Percentiles rank a stretch among this genome's conserved stretches.
Conservation (phyloP, 352 stramenopile species). For the Phytophthora cactorum region DNA sequence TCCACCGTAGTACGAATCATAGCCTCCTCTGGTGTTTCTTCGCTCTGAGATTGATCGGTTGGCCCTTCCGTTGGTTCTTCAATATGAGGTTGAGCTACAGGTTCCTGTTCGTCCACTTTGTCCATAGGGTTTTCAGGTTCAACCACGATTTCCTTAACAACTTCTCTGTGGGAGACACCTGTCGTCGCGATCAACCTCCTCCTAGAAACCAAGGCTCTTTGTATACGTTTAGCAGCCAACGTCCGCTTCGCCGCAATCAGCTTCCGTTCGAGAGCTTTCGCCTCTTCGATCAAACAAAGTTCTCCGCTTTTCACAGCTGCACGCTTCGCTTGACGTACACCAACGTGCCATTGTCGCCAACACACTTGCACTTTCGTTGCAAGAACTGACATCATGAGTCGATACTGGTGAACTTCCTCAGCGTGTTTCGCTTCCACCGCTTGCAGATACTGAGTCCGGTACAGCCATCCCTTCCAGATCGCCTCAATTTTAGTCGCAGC, state of each 20-base stretch:
- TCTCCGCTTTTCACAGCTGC: conserved; percentile 41
- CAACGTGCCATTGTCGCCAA: conserved; percentile 40
- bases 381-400: conserved; percentile 34
- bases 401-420: conserved; percentile 33
- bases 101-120: conserved; percentile 5
- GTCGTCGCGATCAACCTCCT: conserved; percentile 9
- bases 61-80: not conserved
- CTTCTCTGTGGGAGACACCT: conserved; percentile 9
- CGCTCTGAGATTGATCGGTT: not conserved
- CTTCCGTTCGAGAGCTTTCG: conserved; percentile 30
- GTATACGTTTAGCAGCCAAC: conserved; percentile 30
- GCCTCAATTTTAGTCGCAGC: conserved; percentile 37
- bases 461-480: conserved; percentile 33
- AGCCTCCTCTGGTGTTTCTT: conserved; percentile 5
- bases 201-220: conserved; percentile 23
- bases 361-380: conserved; percentile 40
- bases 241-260: conserved; percentile 11
- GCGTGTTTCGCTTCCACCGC: conserved; percentile 22
- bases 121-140: not conserved
- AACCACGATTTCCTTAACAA: not conserved
- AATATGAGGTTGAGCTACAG: not conserved
- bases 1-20: conserved; percentile 18
- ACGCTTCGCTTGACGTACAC: conserved; percentile 34
- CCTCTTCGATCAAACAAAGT: conserved; percentile 38
- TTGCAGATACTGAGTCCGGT: conserved; percentile 23